phyloP scores from a whole-genome alignment of 2,329 filamentous ascomycete species.

The Neofusicoccum cordaticola region DNA sequence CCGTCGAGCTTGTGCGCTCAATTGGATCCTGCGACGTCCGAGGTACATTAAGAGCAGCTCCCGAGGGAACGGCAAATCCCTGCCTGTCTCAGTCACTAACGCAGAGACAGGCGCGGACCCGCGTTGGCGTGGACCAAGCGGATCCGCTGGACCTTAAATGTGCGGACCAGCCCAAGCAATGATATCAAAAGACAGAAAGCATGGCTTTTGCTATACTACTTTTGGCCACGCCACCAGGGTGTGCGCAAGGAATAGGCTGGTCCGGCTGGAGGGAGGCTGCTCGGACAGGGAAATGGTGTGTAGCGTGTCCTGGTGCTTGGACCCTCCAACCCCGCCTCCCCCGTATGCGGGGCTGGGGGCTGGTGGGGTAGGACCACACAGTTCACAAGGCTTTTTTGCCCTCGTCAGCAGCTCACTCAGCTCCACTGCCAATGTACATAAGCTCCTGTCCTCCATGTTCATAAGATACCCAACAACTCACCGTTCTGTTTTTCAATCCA shows the following conservation, averaged over 20 bases:
- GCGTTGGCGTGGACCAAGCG: not conserved
- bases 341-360: not conserved
- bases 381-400: not conserved
- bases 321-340: not conserved
- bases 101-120: not conserved
- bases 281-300: not conserved
- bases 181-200: too few relatives aligned
- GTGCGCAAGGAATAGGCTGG: not conserved
- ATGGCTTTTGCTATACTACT: not conserved
- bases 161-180: not conserved
- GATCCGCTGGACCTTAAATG: not conserved
- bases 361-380: not conserved
- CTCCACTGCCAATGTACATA: not conserved
- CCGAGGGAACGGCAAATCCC: not conserved
- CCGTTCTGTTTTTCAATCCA: not conserved
- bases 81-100: not conserved
- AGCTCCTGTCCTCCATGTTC: not conserved
- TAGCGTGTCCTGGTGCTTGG: not conserved
- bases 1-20: not conserved
- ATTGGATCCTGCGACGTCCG: not conserved
- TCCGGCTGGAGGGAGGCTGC: not conserved
- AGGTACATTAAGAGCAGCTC: not conserved
- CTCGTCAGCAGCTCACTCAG: not conserved
- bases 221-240: not conserved
- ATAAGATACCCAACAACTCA: not conserved